Evolutionary conservation across 495 filamentous ascomycete species (phyloP).

Genomic region (Penicillium malachiteum): DNA sequence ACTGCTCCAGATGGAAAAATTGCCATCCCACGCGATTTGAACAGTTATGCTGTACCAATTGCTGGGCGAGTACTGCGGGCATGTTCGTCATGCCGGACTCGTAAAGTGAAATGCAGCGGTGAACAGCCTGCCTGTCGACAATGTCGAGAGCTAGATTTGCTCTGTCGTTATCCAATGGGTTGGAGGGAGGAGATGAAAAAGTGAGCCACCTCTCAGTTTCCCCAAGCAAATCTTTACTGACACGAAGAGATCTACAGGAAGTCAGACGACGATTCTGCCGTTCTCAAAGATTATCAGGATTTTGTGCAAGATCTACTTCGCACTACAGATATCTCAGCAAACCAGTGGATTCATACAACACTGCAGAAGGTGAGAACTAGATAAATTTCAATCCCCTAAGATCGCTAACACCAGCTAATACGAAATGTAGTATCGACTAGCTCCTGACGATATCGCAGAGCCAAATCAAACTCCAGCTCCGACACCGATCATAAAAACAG

Average conservation of each 20-base stretch:
- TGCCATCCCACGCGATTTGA: neutral
- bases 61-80: conserved; percentile 44
- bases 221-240: neutral
- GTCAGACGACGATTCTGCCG: neutral
- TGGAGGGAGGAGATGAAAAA: conserved; percentile 50
- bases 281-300: neutral
- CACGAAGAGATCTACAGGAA: neutral
- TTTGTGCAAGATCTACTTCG: neutral
- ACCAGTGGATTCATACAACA: neutral
- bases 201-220: neutral
- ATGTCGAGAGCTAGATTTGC: conserved; percentile 46
- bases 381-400: neutral
- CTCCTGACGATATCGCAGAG: neutral
- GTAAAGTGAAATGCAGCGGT: conserved; percentile 61
- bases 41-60: neutral
- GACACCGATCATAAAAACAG: no score
- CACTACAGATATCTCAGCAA: neutral
- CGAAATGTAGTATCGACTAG: neutral
- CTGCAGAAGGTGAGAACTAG: neutral
- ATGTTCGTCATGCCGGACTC: conserved; percentile 66
- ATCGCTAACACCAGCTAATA: neutral
- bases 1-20: neutral
- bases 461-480: neutral
- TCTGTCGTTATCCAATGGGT: conserved; percentile 51
- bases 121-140: conserved; percentile 53